Evolutionary conservation across 176 grass and related monocot species (phyloP), one percentile per base, ranked within the genome.

Genomic region (Metroxylon sagu): DNA sequence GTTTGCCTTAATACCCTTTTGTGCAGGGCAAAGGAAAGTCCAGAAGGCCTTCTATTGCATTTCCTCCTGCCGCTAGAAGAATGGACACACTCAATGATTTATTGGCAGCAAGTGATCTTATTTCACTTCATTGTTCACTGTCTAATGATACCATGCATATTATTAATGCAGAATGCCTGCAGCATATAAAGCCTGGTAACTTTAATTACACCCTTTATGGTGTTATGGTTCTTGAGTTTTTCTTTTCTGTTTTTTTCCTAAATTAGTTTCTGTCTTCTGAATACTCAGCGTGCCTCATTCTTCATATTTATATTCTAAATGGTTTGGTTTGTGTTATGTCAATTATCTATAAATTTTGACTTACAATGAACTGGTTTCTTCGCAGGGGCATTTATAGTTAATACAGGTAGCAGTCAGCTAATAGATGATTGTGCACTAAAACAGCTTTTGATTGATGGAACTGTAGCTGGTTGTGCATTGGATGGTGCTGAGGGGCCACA

Each of bases 41-140:
- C 50, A 85, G 79, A 29, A 56, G 80, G 7, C 81, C 93, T 56
- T 72, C 87, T 31, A 83, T 88, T 63, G 62, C 80, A 57, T 97
- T 91, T 83, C 93, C 93, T 73, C 71, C 87, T 73, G 76, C 87
- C 21, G 81, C 93, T 49, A 82, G 84, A 71, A 88, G 93, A 88
- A 97, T 88, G 93, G 93, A 97, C 51, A 97, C 93, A 10, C 77
- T 97, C 54, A 91, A 88, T 67, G 93, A 97, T 80, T 73, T 97
- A 56, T 68, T 97, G 66, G 87, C 84, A 6, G 93, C 87, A 68
- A 97, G 93, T 19, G 93, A 91, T 61, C 75, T 97, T 71, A 69
- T 97, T 77, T 97, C 93, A 53, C 87, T 97, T 65, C 93, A 97
- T 83, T 97, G 93, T 6, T 54, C 72, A 0, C 67, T 97, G 67